These are phyloP conservation scores for Periconia digitata DNA, from an alignment of 2,329 filamentous ascomycete genomes.

Conservation along the genomic window DNA sequence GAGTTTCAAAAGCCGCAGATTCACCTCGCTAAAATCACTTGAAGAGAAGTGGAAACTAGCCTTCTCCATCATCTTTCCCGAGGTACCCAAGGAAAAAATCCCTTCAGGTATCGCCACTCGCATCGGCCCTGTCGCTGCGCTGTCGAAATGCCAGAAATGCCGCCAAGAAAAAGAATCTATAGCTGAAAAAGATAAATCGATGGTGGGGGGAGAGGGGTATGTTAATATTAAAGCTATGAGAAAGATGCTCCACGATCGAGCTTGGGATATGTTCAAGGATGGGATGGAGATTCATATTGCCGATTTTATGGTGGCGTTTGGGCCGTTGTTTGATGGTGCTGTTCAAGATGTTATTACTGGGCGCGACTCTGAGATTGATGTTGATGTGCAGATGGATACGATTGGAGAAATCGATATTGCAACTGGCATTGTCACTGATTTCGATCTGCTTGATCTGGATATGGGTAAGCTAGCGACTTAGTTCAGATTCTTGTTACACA, in stretches of 20 bases:
- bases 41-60: slow-evolving; percentile 5
- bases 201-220: not conserved
- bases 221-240: not conserved
- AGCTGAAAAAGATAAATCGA: not conserved
- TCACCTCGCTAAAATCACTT: not conserved
- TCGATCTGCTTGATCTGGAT: too few species aligned
- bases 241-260: not conserved
- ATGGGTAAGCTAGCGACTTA: too few species aligned
- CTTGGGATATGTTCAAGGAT: not conserved
- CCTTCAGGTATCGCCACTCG: not conserved
- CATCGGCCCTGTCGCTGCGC: not conserved
- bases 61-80: slow-evolving; percentile 3
- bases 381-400: too few species aligned
- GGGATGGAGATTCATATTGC: not conserved
- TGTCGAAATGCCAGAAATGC: too few species aligned
- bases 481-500: too few species aligned
- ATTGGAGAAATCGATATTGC: too few species aligned
- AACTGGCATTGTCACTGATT: too few species aligned
- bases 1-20: slow-evolving; percentile 1
- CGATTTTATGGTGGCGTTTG: not conserved
- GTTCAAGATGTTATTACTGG: too few species aligned
- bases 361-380: not conserved
- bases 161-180: too few species aligned
- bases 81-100: not conserved
- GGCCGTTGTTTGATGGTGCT: not conserved